These are phyloP conservation scores for Apiotrichum mycotoxinovorans DNA, from an alignment of 1,284 basidiomycete genomes.

Conservation along the genomic window DNA sequence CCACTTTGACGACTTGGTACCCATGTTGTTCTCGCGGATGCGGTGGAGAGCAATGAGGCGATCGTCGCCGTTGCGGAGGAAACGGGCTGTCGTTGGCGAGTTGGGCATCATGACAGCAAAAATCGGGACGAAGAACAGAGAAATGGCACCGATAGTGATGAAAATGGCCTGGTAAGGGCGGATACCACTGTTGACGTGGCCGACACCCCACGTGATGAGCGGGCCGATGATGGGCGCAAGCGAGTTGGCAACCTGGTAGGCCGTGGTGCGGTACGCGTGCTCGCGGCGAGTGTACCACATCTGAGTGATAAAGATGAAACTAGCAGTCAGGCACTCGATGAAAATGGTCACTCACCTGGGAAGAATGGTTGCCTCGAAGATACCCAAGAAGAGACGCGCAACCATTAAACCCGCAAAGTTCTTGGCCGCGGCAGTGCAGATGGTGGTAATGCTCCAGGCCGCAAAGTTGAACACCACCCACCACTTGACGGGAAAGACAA, in stretches of 20 bases:
- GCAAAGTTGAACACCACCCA: conserved; percentile 12
- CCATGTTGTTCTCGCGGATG: conserved; percentile 48
- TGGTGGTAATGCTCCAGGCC: conserved; percentile 35
- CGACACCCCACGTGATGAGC: conserved; percentile 41
- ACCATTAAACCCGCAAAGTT: conserved; percentile 41
- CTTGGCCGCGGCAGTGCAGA: conserved; percentile 32
- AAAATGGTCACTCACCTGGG: conserved; percentile 19
- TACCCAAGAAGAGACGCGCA: conserved; percentile 35
- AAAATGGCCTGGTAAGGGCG: conserved; percentile 52
- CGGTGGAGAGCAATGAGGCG: conserved; percentile 47
- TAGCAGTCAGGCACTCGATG: conserved; percentile 36
- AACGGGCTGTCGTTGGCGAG: conserved; percentile 45
- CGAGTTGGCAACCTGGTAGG: conserved; percentile 44
- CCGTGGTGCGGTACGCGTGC: conserved; percentile 45
- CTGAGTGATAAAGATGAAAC: conserved; percentile 26
- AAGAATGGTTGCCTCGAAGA: conserved; percentile 28
- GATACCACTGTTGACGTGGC: conserved; percentile 24
- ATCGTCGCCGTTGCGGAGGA: conserved; percentile 43
- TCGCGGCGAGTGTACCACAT: conserved; percentile 45
- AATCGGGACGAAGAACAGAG: conserved; percentile 53
- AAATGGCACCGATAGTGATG: conserved; percentile 55
- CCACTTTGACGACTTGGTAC: conserved; percentile 43
- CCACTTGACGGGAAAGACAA: conserved; percentile 26
- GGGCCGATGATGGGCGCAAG: conserved; percentile 41
- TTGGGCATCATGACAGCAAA: conserved; percentile 51